Evolutionary conservation across 2,329 filamentous ascomycete genomes (phyloP), one percentile per base, ranked within the genome.

Genomic region (Rhexocercosporidium sp.): DNA sequence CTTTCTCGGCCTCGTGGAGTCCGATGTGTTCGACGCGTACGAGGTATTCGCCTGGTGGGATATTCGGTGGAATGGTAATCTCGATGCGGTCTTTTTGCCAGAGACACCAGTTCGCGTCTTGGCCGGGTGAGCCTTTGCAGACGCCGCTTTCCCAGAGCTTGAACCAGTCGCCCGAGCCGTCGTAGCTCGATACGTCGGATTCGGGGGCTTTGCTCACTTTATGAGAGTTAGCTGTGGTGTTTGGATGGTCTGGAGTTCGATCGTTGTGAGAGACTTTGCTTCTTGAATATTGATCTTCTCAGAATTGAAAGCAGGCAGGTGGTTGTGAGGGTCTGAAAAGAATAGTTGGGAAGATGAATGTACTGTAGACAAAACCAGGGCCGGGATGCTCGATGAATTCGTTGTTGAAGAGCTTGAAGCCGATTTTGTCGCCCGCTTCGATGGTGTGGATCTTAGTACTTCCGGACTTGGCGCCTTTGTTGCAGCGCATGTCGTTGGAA

Each of bases 321-420:
- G n/a, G n/a, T n/a, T n/a, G n/a, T n/a, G n/a, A n/a, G n/a, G n/a
- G n/a, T n/a, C n/a, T n/a, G n/a, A n/a, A n/a, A n/a, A n/a, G n/a
- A n/a, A n/a, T n/a, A n/a, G n/a, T n/a, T n/a, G n/a, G n/a, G n/a
- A n/a, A n/a, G n/a, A n/a, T n/a, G n/a, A n/a, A n/a, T n/a, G n/a
- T n/a, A n/a, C n/a, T 49, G 46, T 49, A 49, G 20, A 49, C 46
- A 22, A 49, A 49, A 22, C 46, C 46, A 5, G 46, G 22, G 22
- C 46, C 46, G 22, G 46, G 46, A 22, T 49, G 46, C 46, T 49
- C 46, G 46, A 49, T 49, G 46, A 49, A 49, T 11, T 49, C 46
- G 46, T 49, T 49, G 20, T 49, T 49, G 46, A 49, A 49, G 22
- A 49, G 46, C 46, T 49, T 49, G 46, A 49, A 49, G 46, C 46